Evolutionary conservation across 306 rosid genomes (phyloP).

Genomic region (Cajanus cajan): DNA sequence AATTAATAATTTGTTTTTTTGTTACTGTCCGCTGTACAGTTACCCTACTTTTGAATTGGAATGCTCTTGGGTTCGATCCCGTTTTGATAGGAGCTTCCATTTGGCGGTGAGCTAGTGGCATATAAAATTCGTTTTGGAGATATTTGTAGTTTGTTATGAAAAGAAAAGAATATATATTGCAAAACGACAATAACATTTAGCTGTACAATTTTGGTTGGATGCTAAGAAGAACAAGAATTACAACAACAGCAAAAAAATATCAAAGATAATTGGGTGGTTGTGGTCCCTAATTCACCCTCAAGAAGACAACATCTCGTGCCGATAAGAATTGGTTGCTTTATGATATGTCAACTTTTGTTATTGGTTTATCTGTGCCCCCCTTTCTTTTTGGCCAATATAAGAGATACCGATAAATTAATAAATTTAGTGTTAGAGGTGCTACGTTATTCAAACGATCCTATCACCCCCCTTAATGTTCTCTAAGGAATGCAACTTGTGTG

Average conservation of each 20-base stretch:
- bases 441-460: constrained; percentile 25
- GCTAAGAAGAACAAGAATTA: constrained; percentile 35
- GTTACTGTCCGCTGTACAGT: neutral
- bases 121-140: constrained; percentile 2
- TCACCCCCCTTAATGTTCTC: constrained; percentile 1
- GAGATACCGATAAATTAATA: constrained; percentile 31
- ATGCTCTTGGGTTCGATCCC: neutral
- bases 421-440: constrained; percentile 37
- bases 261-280: constrained; percentile 32
- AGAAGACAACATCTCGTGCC: constrained; percentile 40
- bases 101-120: neutral
- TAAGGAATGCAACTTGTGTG: constrained; percentile 26
- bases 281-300: constrained; percentile 59
- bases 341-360: constrained; percentile 41
- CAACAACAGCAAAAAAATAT: constrained; percentile 27
- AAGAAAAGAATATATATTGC: constrained; percentile 22
- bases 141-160: neutral
- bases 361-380: constrained; percentile 43
- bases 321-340: constrained; percentile 43
- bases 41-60: constrained; percentile 7
- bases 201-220: constrained; percentile 45
- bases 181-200: constrained; percentile 37
- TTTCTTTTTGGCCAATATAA: constrained; percentile 38
- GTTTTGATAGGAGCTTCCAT: neutral
- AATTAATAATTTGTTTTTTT: neutral